Percentiles rank a stretch among this genome's conserved stretches.
These are phyloP conservation scores for Xylariaceae sp. DNA, from an alignment of 2,329 filamentous ascomycete species.

Conservation along the genomic window DNA sequence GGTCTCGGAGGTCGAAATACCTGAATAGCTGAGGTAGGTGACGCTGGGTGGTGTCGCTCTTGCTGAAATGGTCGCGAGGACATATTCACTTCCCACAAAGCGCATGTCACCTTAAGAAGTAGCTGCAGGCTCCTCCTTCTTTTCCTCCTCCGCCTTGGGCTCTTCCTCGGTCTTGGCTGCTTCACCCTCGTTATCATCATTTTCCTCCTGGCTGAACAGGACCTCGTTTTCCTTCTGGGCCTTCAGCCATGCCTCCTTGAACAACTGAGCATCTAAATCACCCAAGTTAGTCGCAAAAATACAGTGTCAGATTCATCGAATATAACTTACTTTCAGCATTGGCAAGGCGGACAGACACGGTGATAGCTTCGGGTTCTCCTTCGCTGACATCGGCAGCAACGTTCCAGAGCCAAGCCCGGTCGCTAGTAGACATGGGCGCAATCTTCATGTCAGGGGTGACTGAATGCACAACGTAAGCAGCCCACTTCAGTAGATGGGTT, in stretches of 20 bases:
- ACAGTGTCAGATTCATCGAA: not conserved
- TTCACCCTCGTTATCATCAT: slow-evolving; percentile 40
- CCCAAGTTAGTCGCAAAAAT: slow-evolving; percentile 37
- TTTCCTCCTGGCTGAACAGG: slow-evolving; percentile 65
- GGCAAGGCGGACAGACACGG: slow-evolving; percentile 94
- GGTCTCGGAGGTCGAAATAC: slow-evolving; percentile 7
- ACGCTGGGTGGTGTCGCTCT: not conserved
- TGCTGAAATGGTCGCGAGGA: slow-evolving; percentile 5
- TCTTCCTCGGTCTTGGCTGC: slow-evolving; percentile 40
- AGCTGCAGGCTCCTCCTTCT: slow-evolving; percentile 35
- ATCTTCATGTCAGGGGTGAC: slow-evolving; percentile 99
- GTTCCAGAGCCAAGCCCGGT: slow-evolving; percentile 99
- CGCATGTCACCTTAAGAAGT: slow-evolving; percentile 20
- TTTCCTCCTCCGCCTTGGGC: slow-evolving; percentile 34
- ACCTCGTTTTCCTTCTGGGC: slow-evolving; percentile 95
- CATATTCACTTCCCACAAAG: slow-evolving; percentile 1
- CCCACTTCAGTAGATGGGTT: not conserved
- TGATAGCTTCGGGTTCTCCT: slow-evolving; percentile 95
- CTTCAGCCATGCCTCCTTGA: slow-evolving; percentile 98
- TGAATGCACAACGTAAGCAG: slow-evolving; percentile 46
- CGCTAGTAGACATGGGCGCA: slow-evolving; percentile 94
- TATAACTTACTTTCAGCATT: slow-evolving; percentile 87
- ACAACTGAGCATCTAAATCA: slow-evolving; percentile 82
- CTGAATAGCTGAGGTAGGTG: slow-evolving; percentile 13
- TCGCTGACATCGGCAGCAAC: slow-evolving; percentile 97